Conservation (phyloP, 495 filamentous ascomycete genomes). For the Aspergillus avenaceus region DNA sequence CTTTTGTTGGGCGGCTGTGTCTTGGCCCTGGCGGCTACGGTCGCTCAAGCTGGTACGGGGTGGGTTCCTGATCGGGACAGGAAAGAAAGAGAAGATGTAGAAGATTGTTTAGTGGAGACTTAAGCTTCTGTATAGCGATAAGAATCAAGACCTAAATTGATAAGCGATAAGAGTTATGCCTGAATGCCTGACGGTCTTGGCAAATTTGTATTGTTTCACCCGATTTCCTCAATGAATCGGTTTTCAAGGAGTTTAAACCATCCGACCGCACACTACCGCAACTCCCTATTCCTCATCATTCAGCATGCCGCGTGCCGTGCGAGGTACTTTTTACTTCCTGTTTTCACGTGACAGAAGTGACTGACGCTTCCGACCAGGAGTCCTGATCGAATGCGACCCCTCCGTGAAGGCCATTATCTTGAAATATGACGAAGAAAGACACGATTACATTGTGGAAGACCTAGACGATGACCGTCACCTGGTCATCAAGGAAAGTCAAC, state of each 20-base stretch:
- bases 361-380: slow-evolving; percentile 42
- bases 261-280: too few species aligned
- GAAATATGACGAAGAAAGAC: slow-evolving; percentile 62
- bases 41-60: slow-evolving; percentile 65
- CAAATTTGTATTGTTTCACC: too few species aligned
- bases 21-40: slow-evolving; percentile 49
- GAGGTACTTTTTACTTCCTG: slow-evolving; percentile 27
- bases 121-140: too few species aligned
- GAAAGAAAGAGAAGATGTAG: slow-evolving; percentile 2
- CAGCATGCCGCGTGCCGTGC: slow-evolving; percentile 46
- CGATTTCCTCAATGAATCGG: not conserved
- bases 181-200: slow-evolving; percentile 3
- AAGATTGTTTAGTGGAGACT: not conserved
- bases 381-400: slow-evolving; percentile 73
- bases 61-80: slow-evolving; percentile 40
- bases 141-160: too few species aligned
- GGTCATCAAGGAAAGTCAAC: slow-evolving; percentile 66
- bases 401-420: slow-evolving; percentile 74
- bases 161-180: too few species aligned
- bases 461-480: slow-evolving; percentile 66
- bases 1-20: slow-evolving; percentile 56
- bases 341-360: not conserved
- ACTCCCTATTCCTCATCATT: not conserved
- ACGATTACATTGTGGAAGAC: slow-evolving; percentile 74
- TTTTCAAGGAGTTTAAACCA: too few species aligned